Evolutionary conservation across 2,329 filamentous ascomycete genomes (phyloP).

Genomic region (Talaromyces atroroseus): DNA sequence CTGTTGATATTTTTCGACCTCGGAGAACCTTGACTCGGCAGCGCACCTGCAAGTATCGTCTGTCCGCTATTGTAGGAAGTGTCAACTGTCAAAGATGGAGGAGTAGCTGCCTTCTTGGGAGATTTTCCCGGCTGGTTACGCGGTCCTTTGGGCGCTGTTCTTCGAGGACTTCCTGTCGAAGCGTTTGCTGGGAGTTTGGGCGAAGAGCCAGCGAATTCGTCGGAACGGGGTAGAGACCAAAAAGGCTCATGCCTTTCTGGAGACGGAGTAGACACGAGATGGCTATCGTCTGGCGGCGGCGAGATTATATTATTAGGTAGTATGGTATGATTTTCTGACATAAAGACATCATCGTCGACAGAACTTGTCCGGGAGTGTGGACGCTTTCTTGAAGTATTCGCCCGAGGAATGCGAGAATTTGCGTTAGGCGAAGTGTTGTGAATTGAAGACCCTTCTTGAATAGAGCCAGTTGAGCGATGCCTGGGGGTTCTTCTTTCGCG

Average conservation of each 20-base stretch:
- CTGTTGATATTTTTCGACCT: conserved; percentile 17
- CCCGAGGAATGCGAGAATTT: conserved; percentile 18
- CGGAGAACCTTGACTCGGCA: not conserved
- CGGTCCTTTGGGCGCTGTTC: conserved; percentile 29
- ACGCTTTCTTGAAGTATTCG: conserved; percentile 23
- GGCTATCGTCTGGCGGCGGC: conserved; percentile 14
- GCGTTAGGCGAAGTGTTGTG: conserved; percentile 13
- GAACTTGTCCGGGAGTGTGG: conserved; percentile 17
- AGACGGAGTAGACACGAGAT: conserved; percentile 25
- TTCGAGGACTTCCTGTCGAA: conserved; percentile 26
- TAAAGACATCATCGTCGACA: conserved; percentile 15
- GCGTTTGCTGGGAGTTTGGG: conserved; percentile 20
- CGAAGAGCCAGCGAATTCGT: conserved; percentile 19
- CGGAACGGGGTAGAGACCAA: conserved; percentile 23
- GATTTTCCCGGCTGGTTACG: conserved; percentile 25
- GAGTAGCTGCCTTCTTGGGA: conserved; percentile 18
- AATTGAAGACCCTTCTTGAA: conserved; percentile 5
- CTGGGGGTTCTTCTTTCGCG: not conserved
- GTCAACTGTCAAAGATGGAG: not conserved
- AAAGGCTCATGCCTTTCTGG: conserved; percentile 22
- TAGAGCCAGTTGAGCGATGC: conserved; percentile 13
- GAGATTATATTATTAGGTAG: conserved; percentile 21
- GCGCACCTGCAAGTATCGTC: not conserved
- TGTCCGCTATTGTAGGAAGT: not conserved
- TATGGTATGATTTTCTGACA: conserved; percentile 18